These are phyloP conservation scores for Globisporangium nunn DNA, from an alignment of 352 stramenopile genomes.

Conservation along the genomic window DNA sequence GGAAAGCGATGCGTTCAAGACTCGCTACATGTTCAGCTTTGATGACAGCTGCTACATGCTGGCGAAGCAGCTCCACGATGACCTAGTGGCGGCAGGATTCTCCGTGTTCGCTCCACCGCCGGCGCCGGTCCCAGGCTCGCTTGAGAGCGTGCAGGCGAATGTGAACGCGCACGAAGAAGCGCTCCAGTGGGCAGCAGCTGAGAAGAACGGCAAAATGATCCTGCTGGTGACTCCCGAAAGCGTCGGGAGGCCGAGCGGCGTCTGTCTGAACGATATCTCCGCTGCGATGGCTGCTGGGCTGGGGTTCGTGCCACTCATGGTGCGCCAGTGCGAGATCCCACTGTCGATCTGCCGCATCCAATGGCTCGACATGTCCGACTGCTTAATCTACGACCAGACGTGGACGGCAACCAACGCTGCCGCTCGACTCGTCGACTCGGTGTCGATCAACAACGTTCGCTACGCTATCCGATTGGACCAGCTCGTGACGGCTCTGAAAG, in stretches of 20 bases:
- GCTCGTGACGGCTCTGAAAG: conserved; percentile 43
- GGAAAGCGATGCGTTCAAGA: conserved; percentile 3
- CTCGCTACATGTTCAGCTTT: conserved; percentile 63
- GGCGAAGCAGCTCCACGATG: conserved; percentile 38
- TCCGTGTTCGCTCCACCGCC: conserved; percentile 26
- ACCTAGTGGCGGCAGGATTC: conserved; percentile 42
- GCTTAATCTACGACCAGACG: conserved; percentile 33
- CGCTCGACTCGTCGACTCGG: conserved; percentile 10
- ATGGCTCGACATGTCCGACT: conserved; percentile 74
- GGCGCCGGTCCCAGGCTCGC: conserved; percentile 3
- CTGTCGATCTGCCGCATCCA: conserved; percentile 79
- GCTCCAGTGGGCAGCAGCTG: conserved; percentile 42
- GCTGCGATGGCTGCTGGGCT: conserved; percentile 57
- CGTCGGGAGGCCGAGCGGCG: conserved; percentile 50
- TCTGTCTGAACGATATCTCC: conserved; percentile 71
- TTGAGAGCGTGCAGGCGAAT: conserved; percentile 8
- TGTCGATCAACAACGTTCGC: conserved; percentile 40
- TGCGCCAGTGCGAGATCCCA: conserved; percentile 68
- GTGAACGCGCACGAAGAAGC: conserved; percentile 34
- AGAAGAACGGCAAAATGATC: conserved; percentile 64
- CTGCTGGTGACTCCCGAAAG: conserved; percentile 65
- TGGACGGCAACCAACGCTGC: background rate
- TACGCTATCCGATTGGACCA: conserved; percentile 45
- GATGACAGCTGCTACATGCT: conserved; percentile 54
- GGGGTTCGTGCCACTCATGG: conserved; percentile 66